phyloP scores from a whole-genome alignment of 139 green algal species.

The Spirogloea muscicola region DNA sequence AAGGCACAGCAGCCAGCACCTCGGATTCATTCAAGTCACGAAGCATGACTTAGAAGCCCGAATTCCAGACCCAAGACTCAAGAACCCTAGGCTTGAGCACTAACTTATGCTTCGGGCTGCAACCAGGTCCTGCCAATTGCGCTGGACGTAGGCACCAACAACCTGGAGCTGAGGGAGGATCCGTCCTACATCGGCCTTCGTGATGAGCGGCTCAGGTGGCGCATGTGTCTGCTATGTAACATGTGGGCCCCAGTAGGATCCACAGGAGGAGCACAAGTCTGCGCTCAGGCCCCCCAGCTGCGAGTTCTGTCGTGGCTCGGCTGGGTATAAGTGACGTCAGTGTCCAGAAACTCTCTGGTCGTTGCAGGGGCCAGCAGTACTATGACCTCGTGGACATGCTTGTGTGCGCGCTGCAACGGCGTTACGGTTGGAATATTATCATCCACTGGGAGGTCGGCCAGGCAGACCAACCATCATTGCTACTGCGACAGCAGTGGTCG shows the following conservation, averaged over 20 bases:
- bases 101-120: conserved; percentile 60
- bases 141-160: conserved; percentile 84
- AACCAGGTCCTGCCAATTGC: conserved; percentile 75
- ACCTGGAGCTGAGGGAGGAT: conserved; percentile 61
- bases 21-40: too few species aligned
- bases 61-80: not conserved
- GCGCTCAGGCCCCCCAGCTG: not conserved
- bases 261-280: not conserved
- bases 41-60: not conserved
- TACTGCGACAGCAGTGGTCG: too few species aligned
- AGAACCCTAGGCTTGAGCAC: not conserved
- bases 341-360: not conserved
- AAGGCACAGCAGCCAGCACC: too few species aligned
- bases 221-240: conserved; percentile 41
- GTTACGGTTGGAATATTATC: not conserved
- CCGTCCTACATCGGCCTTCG: conserved; percentile 66
- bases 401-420: not conserved
- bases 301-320: not conserved
- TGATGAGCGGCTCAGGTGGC: conserved; percentile 62
- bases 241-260: too few species aligned
- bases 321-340: not conserved
- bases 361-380: not conserved
- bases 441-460: not conserved
- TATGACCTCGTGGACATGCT: not conserved
- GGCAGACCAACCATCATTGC: too few species aligned